Percentiles rank a stretch among this genome's conserved stretches.
These are phyloP conservation scores for Arthrobotrys musiformis DNA, from an alignment of 2,329 filamentous ascomycete species.

Conservation along the genomic window DNA sequence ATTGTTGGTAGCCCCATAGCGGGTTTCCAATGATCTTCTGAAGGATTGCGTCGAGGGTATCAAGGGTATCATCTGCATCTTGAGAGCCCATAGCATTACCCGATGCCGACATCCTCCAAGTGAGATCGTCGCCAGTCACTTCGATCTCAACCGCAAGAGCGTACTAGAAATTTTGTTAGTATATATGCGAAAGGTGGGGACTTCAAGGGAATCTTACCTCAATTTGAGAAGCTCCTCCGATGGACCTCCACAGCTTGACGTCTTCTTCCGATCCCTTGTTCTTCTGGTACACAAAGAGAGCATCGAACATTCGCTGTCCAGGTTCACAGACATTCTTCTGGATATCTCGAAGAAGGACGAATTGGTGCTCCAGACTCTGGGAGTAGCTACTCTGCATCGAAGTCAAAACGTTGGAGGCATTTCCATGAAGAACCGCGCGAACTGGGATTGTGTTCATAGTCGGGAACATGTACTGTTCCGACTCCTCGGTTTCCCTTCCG, in stretches of 20 bases:
- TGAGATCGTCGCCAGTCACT: slow-evolving; percentile 67
- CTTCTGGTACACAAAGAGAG: slow-evolving; percentile 75
- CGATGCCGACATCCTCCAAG: slow-evolving; percentile 76
- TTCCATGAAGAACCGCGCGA: slow-evolving; percentile 77
- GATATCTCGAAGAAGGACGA: slow-evolving; percentile 79
- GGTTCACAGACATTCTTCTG: slow-evolving; percentile 67
- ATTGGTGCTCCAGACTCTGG: slow-evolving; percentile 76
- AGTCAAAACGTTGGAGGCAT: slow-evolving; percentile 71
- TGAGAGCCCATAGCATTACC: slow-evolving; percentile 68
- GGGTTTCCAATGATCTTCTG: slow-evolving; percentile 35
- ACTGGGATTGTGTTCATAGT: slow-evolving; percentile 91
- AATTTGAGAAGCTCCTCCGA: slow-evolving; percentile 73
- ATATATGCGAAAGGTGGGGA: slow-evolving; percentile 74
- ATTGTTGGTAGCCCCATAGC: neutral
- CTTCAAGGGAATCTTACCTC: slow-evolving; percentile 65
- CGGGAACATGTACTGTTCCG: slow-evolving; percentile 78
- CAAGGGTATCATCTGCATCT: slow-evolving; percentile 58
- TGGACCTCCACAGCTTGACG: slow-evolving; percentile 70
- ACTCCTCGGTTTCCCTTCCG: slow-evolving; percentile 79
- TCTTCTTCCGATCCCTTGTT: slow-evolving; percentile 61
- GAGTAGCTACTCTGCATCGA: slow-evolving; percentile 78
- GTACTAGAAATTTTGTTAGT: slow-evolving; percentile 37
- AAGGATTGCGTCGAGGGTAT: slow-evolving; percentile 36
- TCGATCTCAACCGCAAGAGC: slow-evolving; percentile 75
- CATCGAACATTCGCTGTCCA: slow-evolving; percentile 69